Evolutionary conservation across 306 rosid species (phyloP), one percentile per base, ranked within the genome.

Genomic region (Glycine latifolia): DNA sequence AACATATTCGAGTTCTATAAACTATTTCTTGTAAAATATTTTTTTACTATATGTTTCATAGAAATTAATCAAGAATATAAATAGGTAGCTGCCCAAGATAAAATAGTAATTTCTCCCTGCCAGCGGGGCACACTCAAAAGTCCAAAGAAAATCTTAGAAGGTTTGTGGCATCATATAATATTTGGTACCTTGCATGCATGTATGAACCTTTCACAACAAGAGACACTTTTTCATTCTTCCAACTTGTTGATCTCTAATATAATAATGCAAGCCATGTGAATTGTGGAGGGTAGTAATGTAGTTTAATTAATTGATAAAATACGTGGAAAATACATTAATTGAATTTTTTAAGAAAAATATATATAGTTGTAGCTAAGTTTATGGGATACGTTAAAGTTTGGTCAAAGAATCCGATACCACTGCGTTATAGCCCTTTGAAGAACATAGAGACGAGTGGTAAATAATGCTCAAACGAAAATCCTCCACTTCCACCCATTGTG

Each of bases 371-470:
- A 33, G 10, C 5, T 11, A 68, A 59, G 54, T 55, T 74, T 75
- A 52, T 52, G 56, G 56, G 63, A 55, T 55, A 80, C 75, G 82
- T 80, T 75, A 77, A 63, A 60, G 8, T 37, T 48, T 77, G 74
- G 83, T 77, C 77, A 81, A 85, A 78, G 88, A 81, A 85, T 85
- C 85, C 16, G 80, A 85, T 77, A 67, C 83, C 5, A 60, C 69
- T 67, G 37, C 56, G 44, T 55, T 82, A 26, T 26, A 68, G 67
- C 8, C 53, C 48, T 61, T 82, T 52, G 59, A 77, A 71, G 52
- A 26, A 77, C 52, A 77, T 17, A 50, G 33, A 80, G 78, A 79
- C 56, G 65, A 84, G 87, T 80, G 78, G 78, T 68, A 44, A 75
- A 68, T 43, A 73, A 68, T 67, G 43, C 33, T 67, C 67, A 79